Evolutionary conservation across 2,329 filamentous ascomycete genomes (phyloP).

Genomic region (Juglanconis sp.): DNA sequence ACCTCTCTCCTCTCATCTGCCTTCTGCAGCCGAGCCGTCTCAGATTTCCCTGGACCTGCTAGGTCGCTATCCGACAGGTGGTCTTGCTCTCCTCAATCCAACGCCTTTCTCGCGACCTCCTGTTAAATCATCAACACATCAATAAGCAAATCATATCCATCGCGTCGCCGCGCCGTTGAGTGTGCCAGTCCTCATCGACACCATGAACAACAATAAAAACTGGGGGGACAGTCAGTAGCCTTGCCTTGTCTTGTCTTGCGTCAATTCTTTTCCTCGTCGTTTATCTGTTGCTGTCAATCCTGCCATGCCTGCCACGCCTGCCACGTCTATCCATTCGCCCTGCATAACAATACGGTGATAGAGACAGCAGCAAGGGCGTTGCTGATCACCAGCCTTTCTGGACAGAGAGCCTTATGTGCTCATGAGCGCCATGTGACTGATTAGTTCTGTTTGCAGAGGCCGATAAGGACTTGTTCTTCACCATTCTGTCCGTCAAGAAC

Average conservation of each 20-base stretch:
- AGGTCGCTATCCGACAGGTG: conserved; percentile 16
- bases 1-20: conserved; percentile 1
- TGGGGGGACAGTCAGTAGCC: conserved; percentile 19
- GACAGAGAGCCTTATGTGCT: conserved; percentile 39
- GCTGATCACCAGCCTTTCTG: conserved; percentile 29
- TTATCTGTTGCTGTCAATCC: conserved; percentile 14
- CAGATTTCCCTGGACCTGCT: not conserved
- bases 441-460: conserved; percentile 32
- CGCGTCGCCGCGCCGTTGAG: conserved; percentile 12
- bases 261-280: not conserved
- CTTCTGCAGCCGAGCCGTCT: not conserved
- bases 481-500: conserved; percentile 60
- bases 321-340: not conserved
- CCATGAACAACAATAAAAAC: conserved; percentile 18
- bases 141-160: conserved; percentile 11
- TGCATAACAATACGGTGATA: too few relatives aligned
- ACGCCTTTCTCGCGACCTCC: conserved; percentile 8
- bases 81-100: conserved; percentile 7
- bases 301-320: not conserved
- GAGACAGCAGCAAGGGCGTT: not conserved
- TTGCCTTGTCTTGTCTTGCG: not conserved
- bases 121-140: conserved; percentile 17
- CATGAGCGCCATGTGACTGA: conserved; percentile 19
- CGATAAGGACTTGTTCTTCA: conserved; percentile 62
- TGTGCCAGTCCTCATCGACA: not conserved